Evolutionary conservation across 2,329 filamentous ascomycete genomes (phyloP).

Genomic region (Dothideomycetes sp.): DNA sequence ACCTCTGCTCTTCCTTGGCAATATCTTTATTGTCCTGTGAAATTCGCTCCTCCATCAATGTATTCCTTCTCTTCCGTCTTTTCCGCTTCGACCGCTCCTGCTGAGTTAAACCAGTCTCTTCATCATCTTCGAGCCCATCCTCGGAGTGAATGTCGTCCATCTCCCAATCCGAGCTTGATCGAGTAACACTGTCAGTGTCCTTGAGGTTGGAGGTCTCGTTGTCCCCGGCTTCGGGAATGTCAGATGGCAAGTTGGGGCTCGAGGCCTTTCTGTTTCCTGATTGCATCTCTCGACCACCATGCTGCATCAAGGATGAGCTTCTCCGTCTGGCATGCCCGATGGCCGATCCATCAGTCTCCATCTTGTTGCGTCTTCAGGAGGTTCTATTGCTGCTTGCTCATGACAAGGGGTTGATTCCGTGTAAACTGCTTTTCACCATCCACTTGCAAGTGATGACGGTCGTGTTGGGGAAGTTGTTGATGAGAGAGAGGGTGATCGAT

Average conservation of each 20-base stretch:
- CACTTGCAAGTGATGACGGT: neutral
- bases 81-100: conserved; percentile 60
- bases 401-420: neutral
- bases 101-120: conserved; percentile 76
- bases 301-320: conserved; percentile 6
- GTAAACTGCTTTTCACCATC: neutral
- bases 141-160: conserved; percentile 51
- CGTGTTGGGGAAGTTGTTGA: no score
- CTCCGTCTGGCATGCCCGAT: conserved; percentile 8
- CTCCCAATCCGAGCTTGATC: conserved; percentile 42
- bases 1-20: conserved; percentile 60
- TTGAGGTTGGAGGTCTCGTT: conserved; percentile 9
- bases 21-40: conserved; percentile 47
- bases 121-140: conserved; percentile 64
- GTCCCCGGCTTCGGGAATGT: conserved; percentile 9
- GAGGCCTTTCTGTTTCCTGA: neutral
- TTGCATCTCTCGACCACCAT: neutral
- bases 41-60: conserved; percentile 58
- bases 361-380: neutral
- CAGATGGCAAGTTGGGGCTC: conserved; percentile 4
- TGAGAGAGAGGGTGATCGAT: no score
- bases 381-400: neutral
- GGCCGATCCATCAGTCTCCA: conserved; percentile 5
- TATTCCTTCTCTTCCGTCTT: conserved; percentile 53
- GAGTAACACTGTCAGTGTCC: neutral